phyloP scores from a whole-genome alignment of 2,329 filamentous ascomycete genomes.

The Trichoderma harzianum region DNA sequence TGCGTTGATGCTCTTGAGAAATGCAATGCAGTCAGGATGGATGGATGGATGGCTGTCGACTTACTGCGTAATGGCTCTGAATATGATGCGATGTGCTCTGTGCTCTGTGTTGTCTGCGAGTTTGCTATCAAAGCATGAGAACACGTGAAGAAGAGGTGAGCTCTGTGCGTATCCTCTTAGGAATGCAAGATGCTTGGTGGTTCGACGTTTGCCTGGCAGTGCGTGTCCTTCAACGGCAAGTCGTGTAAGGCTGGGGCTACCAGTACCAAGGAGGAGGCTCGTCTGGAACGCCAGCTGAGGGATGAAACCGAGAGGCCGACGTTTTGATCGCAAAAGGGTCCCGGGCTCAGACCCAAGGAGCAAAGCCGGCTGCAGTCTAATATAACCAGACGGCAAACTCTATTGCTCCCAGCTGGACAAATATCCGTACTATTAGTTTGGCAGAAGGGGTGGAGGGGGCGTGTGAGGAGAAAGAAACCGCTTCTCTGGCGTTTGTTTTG shows the following conservation, averaged over 20 bases:
- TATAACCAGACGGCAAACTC: constrained; percentile 5
- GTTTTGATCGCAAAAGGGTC: constrained; percentile 30
- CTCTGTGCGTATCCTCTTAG: background rate
- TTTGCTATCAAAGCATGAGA: background rate
- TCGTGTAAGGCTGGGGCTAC: background rate
- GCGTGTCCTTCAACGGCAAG: background rate
- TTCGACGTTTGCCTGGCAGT: background rate
- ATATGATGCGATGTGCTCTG: background rate
- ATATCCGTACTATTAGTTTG: background rate
- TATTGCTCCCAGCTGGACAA: background rate
- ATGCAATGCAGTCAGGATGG: background rate
- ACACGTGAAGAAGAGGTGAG: background rate
- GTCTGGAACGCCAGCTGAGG: background rate
- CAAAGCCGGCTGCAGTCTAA: constrained; percentile 10
- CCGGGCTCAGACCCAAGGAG: constrained; percentile 21
- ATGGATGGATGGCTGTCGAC: background rate
- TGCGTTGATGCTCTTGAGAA: background rate
- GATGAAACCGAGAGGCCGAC: constrained; percentile 16
- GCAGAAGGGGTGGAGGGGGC: background rate
- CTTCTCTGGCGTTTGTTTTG: background rate
- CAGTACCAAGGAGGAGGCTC: background rate
- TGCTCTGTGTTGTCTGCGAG: background rate
- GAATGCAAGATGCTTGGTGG: background rate
- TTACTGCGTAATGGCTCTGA: background rate
- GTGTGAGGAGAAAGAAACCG: background rate